Percentiles rank a stretch among this genome's conserved stretches.
Evolutionary conservation across 1,284 basidiomycete species (phyloP).

Genomic region (Rhodotorula mucilaginosa): DNA sequence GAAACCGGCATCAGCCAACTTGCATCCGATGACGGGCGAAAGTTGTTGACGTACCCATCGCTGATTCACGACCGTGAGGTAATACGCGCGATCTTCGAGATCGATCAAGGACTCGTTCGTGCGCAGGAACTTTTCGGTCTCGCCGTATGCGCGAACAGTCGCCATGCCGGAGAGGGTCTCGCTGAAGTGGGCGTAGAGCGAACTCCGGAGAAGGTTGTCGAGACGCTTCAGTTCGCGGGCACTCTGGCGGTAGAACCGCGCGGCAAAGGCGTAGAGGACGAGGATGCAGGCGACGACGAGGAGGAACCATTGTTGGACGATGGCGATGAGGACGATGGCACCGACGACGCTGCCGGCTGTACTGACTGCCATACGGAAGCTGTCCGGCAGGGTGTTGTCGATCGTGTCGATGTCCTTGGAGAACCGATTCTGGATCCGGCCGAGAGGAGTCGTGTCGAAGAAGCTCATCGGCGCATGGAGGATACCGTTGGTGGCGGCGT

Average conservation of each 20-base stretch:
- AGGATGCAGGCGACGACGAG: conserved; percentile 58
- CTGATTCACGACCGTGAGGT: conserved; percentile 75
- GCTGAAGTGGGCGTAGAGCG: conserved; percentile 81
- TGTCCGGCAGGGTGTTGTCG: conserved; percentile 70
- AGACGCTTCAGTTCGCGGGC: conserved; percentile 84
- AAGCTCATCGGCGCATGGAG: conserved; percentile 69
- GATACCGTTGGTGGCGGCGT: conserved; percentile 62
- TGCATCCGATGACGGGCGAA: conserved; percentile 58
- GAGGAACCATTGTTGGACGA: conserved; percentile 71
- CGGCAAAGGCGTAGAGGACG: conserved; percentile 53
- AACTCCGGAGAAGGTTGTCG: conserved; percentile 66
- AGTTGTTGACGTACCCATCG: conserved; percentile 58
- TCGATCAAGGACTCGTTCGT: conserved; percentile 79
- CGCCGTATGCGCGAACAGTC: conserved; percentile 77
- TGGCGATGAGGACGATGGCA: conserved; percentile 62
- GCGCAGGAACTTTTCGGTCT: conserved; percentile 57
- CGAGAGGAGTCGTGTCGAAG: conserved; percentile 79
- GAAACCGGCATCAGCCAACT: conserved; percentile 35
- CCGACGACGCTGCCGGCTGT: conserved; percentile 67
- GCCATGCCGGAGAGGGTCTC: conserved; percentile 82
- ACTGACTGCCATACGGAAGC: conserved; percentile 69
- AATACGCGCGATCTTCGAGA: conserved; percentile 85
- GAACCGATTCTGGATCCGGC: conserved; percentile 69
- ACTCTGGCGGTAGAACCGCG: conserved; percentile 69
- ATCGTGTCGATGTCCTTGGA: conserved; percentile 63